Evolutionary conservation across 2,329 filamentous ascomycete genomes (phyloP), one percentile per base, ranked within the genome.

Genomic region (Fusarium sp.): DNA sequence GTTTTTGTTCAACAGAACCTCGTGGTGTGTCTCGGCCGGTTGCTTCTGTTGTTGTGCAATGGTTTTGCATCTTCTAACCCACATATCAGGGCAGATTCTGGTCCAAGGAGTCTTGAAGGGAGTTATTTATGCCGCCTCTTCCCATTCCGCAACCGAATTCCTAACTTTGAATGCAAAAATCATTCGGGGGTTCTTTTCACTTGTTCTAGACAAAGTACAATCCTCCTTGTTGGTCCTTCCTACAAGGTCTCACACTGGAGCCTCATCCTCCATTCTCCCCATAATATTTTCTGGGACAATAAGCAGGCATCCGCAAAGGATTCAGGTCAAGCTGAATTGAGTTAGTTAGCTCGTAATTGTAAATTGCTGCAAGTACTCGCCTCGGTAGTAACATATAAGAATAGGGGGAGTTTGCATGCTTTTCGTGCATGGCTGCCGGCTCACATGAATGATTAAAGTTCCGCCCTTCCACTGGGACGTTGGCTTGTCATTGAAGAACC

Each of bases 391-490:
- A 62, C 59, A 77, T 72, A 75, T 65, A 74, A 66, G 63, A 72
- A 75, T 73, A 73, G 59, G 67, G 41, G 66, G 66, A 64, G 64
- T 75, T 77, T 78, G 76, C 77, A 79, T 78, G 70, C 39, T 76
- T 75, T 72, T 75, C 77, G 71, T 81, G 79, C 80, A 81, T 81
- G 69, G 63, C 70, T 76, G 67, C 64, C 74, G 64, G 69, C 80
- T 81, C 80, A 81, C 80, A 81, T 81, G 80, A 81, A 81, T 79
- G 59, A 66, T 57, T 59, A 44, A 60, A 69, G 51, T 61, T 72
- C 63, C 66, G 56, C 63, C 45, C 47, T 57, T 70, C 55, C 62
- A 71, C 63, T 68, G 41, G 48, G 53, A 41, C 47, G 30, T 63
- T 65, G 63, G 57, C 53, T 55, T 62, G 47, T 51, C 28, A 47